Base-by-base conservation (phyloP, 768 basidiomycete species). In the Roridomyces roridus region DNA sequence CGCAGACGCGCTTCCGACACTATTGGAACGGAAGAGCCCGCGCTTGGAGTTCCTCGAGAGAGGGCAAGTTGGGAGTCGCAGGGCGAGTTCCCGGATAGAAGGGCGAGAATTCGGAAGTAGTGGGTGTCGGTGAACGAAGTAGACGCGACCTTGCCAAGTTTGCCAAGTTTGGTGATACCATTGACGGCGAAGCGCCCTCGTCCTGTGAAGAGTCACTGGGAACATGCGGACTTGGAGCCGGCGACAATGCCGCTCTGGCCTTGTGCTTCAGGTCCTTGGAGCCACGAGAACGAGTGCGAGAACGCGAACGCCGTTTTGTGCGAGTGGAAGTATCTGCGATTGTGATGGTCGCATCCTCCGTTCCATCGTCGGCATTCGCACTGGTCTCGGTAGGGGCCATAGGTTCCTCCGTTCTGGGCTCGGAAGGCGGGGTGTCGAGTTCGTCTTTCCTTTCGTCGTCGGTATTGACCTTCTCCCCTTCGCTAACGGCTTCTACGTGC, bases 1-100 rank as follows among this genome's bases (percentile, higher is more conserved):
- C 26, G 85, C 86, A 67, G 88, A 83, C 46, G 87, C 83, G 48
- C 89, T 82, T 20, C 89, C 91, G n/a, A 91, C 92, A 66, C 94
- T 96, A 69, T 96, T 95, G 2, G 95, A 96, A 18, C 95, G 87
- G 67, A 92, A 87, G 3, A 97, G 82, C 15, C 89, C 88, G 65
- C 79, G 84, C n/a, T 67, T 88, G 87, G 34, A 96, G 75, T 20
- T 88, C 90, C 65, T 92, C 89, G 6, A 96, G 78, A 4, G 91
- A 85, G 0, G 92, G 92, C 31, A 89, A 71, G 65, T 85, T 70
- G 17, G 90, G 88, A 3, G 86, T 87, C 7, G 87, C 78, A 3
- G 87, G 84, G 6, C 87, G 83, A 17, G 85, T 81, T 14, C 84
- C 84, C n/a, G 87, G 84, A 68, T 87, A 87, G 59, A 84, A 78